These are phyloP conservation scores for Corylus heterophylla DNA, from an alignment of 306 rosid species.

Conservation along the genomic window DNA sequence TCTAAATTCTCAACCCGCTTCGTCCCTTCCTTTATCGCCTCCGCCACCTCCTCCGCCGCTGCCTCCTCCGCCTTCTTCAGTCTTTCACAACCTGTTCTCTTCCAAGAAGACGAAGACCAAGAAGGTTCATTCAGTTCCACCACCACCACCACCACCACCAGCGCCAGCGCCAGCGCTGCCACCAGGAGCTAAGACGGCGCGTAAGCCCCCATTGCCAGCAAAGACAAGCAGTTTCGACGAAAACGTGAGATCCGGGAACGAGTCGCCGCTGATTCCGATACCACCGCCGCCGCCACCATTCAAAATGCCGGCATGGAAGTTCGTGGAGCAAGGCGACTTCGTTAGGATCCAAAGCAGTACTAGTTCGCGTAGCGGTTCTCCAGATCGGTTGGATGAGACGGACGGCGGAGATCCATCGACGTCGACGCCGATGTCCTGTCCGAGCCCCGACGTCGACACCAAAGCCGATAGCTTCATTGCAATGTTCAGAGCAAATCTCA, in stretches of 20 bases:
- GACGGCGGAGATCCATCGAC: constrained; percentile 34
- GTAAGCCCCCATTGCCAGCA: constrained; percentile 25
- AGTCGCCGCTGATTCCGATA: constrained; percentile 54
- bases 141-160: constrained; percentile 4
- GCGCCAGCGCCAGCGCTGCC: constrained; percentile 14
- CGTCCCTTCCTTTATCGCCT: constrained; percentile 15
- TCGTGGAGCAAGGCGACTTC: constrained; percentile 63
- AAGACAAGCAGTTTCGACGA: constrained; percentile 38
- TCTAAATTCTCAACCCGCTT: constrained; percentile 26
- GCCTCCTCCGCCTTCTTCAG: constrained; percentile 52
- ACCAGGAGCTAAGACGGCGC: background rate
- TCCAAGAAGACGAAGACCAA: constrained; percentile 53
- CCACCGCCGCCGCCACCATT: constrained; percentile 82
- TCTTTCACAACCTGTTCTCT: constrained; percentile 44
- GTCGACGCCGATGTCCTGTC: constrained; percentile 41
- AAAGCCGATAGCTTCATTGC: constrained; percentile 79
- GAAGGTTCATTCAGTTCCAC: constrained; percentile 34
- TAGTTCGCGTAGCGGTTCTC: constrained; percentile 57
- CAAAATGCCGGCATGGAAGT: constrained; percentile 51
- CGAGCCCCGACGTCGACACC: constrained; percentile 74
- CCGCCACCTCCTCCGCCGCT: constrained; percentile 45
- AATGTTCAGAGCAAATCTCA: constrained; percentile 68
- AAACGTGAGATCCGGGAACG: constrained; percentile 37
- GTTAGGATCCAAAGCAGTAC: constrained; percentile 64
- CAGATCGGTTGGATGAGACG: constrained; percentile 45